These are phyloP conservation scores for Nakaseomyces bracarensis DNA, from an alignment of 1,139 yeast genomes.

Conservation along the genomic window DNA sequence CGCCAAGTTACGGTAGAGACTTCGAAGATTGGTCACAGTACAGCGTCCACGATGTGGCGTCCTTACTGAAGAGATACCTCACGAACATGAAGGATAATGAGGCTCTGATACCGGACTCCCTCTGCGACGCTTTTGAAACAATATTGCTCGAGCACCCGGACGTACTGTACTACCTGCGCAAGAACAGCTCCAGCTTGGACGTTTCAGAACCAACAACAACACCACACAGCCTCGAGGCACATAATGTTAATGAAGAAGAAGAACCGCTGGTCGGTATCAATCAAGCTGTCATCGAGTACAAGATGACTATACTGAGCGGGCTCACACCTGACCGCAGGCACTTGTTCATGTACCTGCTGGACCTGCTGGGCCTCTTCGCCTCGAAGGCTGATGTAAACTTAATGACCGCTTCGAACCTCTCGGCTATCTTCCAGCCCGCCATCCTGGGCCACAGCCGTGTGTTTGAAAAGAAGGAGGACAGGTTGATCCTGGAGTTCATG, in stretches of 20 bases:
- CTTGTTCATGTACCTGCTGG: slow-evolving; percentile 57
- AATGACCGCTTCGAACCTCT: slow-evolving; percentile 85
- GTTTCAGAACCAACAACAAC: background rate
- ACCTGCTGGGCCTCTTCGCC: slow-evolving; percentile 73
- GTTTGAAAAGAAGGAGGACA: background rate
- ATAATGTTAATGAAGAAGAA: background rate
- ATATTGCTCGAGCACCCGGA: slow-evolving; percentile 43
- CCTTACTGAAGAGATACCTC: slow-evolving; percentile 69
- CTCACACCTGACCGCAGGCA: slow-evolving; percentile 2
- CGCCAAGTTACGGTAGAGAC: slow-evolving; percentile 79
- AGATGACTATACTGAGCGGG: slow-evolving; percentile 19
- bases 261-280: slow-evolving; percentile 2
- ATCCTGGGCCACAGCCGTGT: slow-evolving; percentile 8
- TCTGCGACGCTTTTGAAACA: slow-evolving; percentile 67
- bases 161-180: slow-evolving; percentile 18
- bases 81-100: slow-evolving; percentile 65
- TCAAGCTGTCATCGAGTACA: slow-evolving; percentile 2
- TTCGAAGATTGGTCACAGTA: slow-evolving; percentile 69
- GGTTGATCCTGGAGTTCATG: slow-evolving; percentile 3
- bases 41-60: slow-evolving; percentile 92
- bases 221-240: background rate
- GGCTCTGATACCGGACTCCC: slow-evolving; percentile 71
- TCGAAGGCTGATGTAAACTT: slow-evolving; percentile 62
- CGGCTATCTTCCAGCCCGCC: slow-evolving; percentile 93
- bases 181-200: background rate